Base-by-base conservation (phyloP, 768 basidiomycete genomes). In the Gymnopilus junonius region DNA sequence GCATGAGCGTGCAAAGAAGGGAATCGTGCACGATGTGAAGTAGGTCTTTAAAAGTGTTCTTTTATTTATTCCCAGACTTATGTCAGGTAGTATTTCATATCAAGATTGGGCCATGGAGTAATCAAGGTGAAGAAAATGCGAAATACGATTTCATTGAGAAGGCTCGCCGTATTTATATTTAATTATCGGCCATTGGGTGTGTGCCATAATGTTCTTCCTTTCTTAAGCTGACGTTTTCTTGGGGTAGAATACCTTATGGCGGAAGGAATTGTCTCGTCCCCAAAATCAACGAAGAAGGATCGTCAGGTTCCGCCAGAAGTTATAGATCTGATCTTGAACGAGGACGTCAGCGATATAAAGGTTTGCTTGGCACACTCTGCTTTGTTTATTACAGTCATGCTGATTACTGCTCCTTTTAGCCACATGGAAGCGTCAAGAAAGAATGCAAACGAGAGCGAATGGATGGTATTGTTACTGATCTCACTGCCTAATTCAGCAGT, bases 1-100 rank as follows among this genome's bases (percentile, higher is more conserved):
- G 0, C 70, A 74, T 39, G 74, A 76, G 43, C 64, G 66, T 17
- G 62, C 69, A 1, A 73, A 75, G 62, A 75, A 73, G 45, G 70
- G 66, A 14, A 62, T 73, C 54, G 61, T 55, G 0, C 75, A 76
- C 48, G 66, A 69, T 40, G 65, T 71, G n/a, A 59, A 63, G 75
- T 74, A 25, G 50, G 72, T 62, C 35, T 10, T 20, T 10, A 3
- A 15, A 54, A 35, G 17, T 14, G 8, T 54, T 37, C 4, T 54
- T 37, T 37, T 6, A 29, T 12, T 4, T 32, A n/a, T 21, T 17
- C 21, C 15, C 11, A 3, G 17, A 7, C n/a, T 54, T 8, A 54
- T 11, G 17, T 21, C 31, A 23, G 8, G n/a, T n/a, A n/a, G n/a
- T n/a, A n/a, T 25, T 12, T 29, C 17, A 8, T 12, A 17, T 20